Base-by-base conservation (phyloP, 2,329 filamentous ascomycete species). In the Epichloe hybrida region DNA sequence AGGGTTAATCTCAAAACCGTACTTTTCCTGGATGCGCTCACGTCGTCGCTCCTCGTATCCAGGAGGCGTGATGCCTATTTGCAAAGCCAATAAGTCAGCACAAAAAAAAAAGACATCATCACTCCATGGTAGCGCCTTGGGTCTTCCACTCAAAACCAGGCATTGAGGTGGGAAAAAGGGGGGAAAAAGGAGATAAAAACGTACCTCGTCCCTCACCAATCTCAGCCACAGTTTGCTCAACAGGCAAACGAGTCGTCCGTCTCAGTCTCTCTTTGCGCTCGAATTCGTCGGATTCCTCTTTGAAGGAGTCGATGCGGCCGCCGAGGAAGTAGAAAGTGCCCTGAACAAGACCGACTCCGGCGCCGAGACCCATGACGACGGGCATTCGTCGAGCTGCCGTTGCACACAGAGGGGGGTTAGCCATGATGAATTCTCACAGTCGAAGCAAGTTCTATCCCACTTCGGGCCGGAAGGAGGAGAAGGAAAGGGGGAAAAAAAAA, bases 181-280 rank as follows among this genome's bases (percentile, higher is more conserved):
- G n/a, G n/a, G n/a, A n/a, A n/a, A 23, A 7, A 12, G 7, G 11
- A 12, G 20, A 21, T 5, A 8, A 27, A 27, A 52, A 60, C 73
- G 62, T 77, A 91, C 88, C 88, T 79, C 89, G 80, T 58, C 88
- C 88, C 73, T 96, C 90, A 49, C 89, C 90, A 61, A 95, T 64
- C 62, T 91, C 79, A 23, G 80, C 78, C 57, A 95, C 72, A 2
- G 87, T 95, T 72, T 95, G 84, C 65, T 88, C 84, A 23, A 80
- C 73, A 27, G 88, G 84, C 64, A 83, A 72, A 65, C 88, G 79
- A 66, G 84, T 84, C 63, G 83, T 83, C 72, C 78, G 83, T 65
- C 88, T 79, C 64, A 90, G 55, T 56, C 73, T 75, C 66, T 91
- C 82, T 71, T 89, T 89, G 66, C 81, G 78, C 61, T 82, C 83